phyloP scores from a whole-genome alignment of 306 rosid genomes.

The Medicago ruthenica region DNA sequence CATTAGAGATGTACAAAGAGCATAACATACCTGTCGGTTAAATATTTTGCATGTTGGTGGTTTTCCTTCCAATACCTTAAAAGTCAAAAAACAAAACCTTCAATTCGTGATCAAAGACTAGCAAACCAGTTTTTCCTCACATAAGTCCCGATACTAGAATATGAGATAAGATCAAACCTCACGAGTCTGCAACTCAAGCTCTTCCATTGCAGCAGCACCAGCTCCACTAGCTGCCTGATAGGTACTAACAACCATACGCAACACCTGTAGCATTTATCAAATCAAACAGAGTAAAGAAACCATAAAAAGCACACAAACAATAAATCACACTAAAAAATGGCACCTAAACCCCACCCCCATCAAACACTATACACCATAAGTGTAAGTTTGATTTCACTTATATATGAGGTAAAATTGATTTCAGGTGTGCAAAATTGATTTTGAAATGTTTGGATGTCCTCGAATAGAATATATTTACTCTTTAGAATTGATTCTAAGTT shows the following conservation, averaged over 20 bases:
- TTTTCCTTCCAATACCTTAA: slow-evolving; percentile 83
- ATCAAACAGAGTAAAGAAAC: slow-evolving; percentile 29
- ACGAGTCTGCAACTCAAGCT: slow-evolving; percentile 91
- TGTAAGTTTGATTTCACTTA: not conserved
- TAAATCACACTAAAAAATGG: not conserved
- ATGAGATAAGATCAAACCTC: slow-evolving; percentile 62
- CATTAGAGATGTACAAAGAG: not conserved
- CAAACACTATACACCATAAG: not conserved
- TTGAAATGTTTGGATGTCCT: not conserved
- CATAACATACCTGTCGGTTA: slow-evolving; percentile 70
- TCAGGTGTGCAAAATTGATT: not conserved
- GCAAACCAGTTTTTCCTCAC: not conserved
- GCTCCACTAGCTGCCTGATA: slow-evolving; percentile 99
- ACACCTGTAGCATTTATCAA: slow-evolving; percentile 63
- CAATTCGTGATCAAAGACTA: slow-evolving; percentile 20
- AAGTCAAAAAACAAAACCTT: not conserved
- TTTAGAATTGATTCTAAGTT: not conserved
- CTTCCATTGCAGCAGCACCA: slow-evolving; percentile 99
- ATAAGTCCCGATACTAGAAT: not conserved
- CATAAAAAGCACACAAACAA: not conserved
- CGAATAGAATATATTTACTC: not conserved
- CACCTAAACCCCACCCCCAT: not conserved
- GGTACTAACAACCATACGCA: slow-evolving; percentile 94
- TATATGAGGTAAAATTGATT: not conserved
- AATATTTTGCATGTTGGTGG: slow-evolving; percentile 84